Evolutionary conservation across 2,329 filamentous ascomycete genomes (phyloP).

Genomic region (Exophiala sp.): DNA sequence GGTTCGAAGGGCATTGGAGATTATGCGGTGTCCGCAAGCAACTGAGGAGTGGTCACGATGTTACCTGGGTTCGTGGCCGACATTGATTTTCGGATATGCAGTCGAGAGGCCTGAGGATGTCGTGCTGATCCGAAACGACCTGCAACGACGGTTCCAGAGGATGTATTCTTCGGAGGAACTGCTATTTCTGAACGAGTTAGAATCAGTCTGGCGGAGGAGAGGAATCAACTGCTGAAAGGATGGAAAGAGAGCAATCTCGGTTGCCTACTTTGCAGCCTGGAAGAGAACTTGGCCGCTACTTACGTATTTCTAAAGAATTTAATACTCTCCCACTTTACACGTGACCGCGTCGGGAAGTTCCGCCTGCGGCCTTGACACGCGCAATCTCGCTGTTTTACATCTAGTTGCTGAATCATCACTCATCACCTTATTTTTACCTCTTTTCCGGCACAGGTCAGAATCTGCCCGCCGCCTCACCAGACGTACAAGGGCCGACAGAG

Average conservation of each 20-base stretch:
- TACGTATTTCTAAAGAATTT: too few species aligned
- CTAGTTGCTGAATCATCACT: background rate
- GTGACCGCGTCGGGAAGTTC: background rate
- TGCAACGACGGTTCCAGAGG: slow-evolving; percentile 9
- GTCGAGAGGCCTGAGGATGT: slow-evolving; percentile 13
- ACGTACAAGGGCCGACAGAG: too few species aligned
- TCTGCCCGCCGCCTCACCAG: too few species aligned
- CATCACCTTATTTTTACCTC: too few species aligned
- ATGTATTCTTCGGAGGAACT: slow-evolving; percentile 15
- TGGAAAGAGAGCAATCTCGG: background rate
- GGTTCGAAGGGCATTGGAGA: slow-evolving; percentile 12
- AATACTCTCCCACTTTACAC: too few species aligned
- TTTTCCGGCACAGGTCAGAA: too few species aligned
- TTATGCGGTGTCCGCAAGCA: slow-evolving; percentile 17
- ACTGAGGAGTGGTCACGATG: slow-evolving; percentile 17
- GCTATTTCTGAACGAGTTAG: slow-evolving; percentile 13
- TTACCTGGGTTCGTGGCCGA: slow-evolving; percentile 22
- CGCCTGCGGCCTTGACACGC: background rate
- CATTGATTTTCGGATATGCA: slow-evolving; percentile 19
- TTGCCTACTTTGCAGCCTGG: too few species aligned
- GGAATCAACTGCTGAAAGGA: slow-evolving; percentile 5
- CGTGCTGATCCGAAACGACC: slow-evolving; percentile 12
- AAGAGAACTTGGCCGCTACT: too few species aligned
- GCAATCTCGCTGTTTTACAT: too few species aligned
- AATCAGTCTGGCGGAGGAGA: slow-evolving; percentile 14